Evolutionary conservation across 371 early-diverging fungal species (phyloP), one percentile per base, ranked within the genome.

Genomic region (Saksenaea oblongispora): DNA sequence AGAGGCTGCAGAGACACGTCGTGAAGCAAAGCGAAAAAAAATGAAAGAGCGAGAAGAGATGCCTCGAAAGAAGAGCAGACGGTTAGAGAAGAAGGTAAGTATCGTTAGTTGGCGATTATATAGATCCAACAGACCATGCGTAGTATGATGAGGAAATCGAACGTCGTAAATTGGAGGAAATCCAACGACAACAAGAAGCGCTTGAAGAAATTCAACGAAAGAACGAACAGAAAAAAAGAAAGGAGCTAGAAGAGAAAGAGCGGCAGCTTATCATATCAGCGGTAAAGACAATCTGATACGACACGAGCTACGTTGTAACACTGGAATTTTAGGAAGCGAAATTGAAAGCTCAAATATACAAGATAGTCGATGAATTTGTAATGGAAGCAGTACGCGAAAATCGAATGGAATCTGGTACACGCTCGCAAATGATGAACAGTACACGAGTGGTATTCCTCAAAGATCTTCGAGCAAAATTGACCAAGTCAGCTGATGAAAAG

Each of bases 21-120:
- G 36, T 18, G 61, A 44, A 51, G 54, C 54, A 5, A 44, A 51
- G 8, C 34, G 27, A 15, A 37, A 53, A 54, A 44, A 27, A 13
- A 34, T 18, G 3, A 44, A 53, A 14, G 15, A 51, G 22, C 34
- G 26, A 11, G 61, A 61, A 53, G 17, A 22, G 34, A 53, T 34
- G 14, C 54, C 61, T 17, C 28, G 53, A 10, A 61, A 61, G 34
- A 47, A 54, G 26, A 61, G 61, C 28, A 28, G 54, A 15, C 53
- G 61, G 14, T 17, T 61, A 5, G 61, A 61, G 10, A 26, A 34
- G 15, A 61, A 61, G 54, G 61, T 61, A 53, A 13, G 22, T 24
- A 37, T 35, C 17, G 13, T 35, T 36, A 5, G 0, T 47, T 22
- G 22, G 10, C 22, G 7, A 5, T 47, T 22, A 3, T 24, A 47